A percentile compares a stretch with the other conserved stretches of the same genome.
These are phyloP conservation scores for Trichoderma koningiopsis DNA, from an alignment of 2,329 filamentous ascomycete species.

Conservation along the genomic window DNA sequence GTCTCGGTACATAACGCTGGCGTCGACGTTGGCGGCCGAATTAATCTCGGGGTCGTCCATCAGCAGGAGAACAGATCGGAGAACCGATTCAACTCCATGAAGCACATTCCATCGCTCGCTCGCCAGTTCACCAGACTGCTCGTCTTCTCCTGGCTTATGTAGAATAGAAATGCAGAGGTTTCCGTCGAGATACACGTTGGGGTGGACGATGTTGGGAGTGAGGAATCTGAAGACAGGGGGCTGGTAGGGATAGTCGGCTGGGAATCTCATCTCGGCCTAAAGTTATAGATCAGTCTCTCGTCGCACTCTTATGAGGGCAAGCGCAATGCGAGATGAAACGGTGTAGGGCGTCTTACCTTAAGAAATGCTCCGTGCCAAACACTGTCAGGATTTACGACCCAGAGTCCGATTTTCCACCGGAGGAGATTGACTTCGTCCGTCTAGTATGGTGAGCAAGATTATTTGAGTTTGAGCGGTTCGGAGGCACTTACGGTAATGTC, in stretches of 20 bases:
- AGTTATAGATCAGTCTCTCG: not conserved
- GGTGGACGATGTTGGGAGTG: conserved; percentile 76
- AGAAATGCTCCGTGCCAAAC: conserved; percentile 93
- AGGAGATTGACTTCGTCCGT: conserved; percentile 81
- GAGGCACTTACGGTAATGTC: conserved; percentile 72
- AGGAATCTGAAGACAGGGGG: conserved; percentile 89
- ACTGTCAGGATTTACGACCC: conserved; percentile 91
- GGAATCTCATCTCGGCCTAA: conserved; percentile 82
- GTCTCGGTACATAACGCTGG: conserved; percentile 81
- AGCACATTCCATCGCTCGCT: conserved; percentile 93
- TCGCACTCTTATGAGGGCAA: not conserved
- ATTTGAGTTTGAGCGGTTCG: not conserved
- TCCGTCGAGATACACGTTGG: conserved; percentile 91
- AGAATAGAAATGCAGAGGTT: conserved; percentile 96
- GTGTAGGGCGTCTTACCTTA: conserved; percentile 51
- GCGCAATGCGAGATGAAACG: not conserved
- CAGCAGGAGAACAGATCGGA: conserved; percentile 88
- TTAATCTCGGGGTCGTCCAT: conserved; percentile 93
- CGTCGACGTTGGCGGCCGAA: conserved; percentile 93
- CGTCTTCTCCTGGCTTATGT: conserved; percentile 87
- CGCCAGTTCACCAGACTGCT: conserved; percentile 86
- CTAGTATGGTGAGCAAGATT: conserved; percentile 44
- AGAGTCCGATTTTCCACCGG: conserved; percentile 83
- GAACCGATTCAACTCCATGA: conserved; percentile 90
- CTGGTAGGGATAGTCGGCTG: conserved; percentile 83